Evolutionary conservation across 225 moss, liverwort and hornwort species (phyloP).

Genomic region (Straminergon stramineum): DNA sequence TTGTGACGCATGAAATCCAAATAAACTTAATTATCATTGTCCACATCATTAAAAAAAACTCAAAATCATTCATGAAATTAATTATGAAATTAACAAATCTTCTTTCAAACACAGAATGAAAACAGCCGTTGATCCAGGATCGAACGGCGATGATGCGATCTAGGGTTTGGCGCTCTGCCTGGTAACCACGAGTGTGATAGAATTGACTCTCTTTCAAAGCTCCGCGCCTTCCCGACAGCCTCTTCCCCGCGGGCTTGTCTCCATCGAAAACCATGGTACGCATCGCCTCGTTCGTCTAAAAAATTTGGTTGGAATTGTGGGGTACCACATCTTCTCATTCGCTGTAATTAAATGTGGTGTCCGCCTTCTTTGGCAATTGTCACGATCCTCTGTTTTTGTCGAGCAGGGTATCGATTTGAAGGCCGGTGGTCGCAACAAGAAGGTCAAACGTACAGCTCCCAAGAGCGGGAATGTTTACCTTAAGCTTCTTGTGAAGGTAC

Average conservation of each 20-base stretch:
- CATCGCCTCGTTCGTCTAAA: background rate
- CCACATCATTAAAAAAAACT: too few relatives aligned
- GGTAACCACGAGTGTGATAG: background rate
- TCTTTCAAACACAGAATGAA: background rate
- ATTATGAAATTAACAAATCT: too few relatives aligned
- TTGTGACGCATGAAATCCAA: too few relatives aligned
- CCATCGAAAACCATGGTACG: slow-evolving; percentile 20
- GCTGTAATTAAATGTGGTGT: too few relatives aligned
- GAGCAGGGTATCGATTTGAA: slow-evolving; percentile 85
- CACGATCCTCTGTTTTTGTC: background rate
- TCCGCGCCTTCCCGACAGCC: background rate
- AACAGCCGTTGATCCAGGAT: background rate
- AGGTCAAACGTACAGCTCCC: slow-evolving; percentile 78
- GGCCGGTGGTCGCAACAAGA: slow-evolving; percentile 98
- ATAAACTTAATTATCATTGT: too few relatives aligned
- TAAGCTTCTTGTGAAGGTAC: slow-evolving; percentile 80
- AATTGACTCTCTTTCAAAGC: background rate
- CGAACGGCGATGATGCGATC: background rate
- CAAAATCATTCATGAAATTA: too few relatives aligned
- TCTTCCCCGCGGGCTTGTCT: background rate
- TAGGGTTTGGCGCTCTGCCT: slow-evolving; percentile 22
- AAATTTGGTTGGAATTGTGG: background rate
- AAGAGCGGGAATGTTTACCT: slow-evolving; percentile 92
- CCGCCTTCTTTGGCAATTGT: background rate
- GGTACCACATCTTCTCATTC: background rate